Base-by-base conservation (phyloP, 116 monocot genomes). In the Posidonia oceanica region DNA sequence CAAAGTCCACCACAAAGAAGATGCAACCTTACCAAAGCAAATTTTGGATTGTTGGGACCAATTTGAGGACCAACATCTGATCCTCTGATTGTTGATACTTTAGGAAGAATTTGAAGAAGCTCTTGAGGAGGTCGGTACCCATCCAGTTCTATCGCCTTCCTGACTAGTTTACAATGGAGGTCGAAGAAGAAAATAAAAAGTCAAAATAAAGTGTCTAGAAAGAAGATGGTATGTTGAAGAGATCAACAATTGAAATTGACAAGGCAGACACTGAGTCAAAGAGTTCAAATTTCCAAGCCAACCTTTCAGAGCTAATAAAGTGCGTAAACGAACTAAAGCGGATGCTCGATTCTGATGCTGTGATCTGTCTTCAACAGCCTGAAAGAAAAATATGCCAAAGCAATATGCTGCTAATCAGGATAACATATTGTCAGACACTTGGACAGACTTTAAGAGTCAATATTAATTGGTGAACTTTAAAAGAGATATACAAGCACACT, bases 31-130 rank as follows among this genome's bases (percentile, higher is more conserved):
- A 97, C 97, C 81, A 80, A 67, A 64, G 79, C 69, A 76, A 89
- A 97, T 75, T 89, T 97, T 11, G 87, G 73, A 77, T 97, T 97
- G 36, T 97, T 97, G 7, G 89, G 89, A 70, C 92, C 97, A 75
- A 97, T 89, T 79, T 89, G 91, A 37, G 87, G 70, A 41, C 97
- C 97, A 54, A 84, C 69, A 74, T 91, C 78, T 51, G 87, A 66
- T 70, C 81, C 87, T 73, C 92, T 86, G 42, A 89, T 77, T 61
- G 92, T 87, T 52, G 97, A 91, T 61, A 88, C 86, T 69, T 82
- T 63, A 55, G 97, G 97, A 21, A 97, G 77, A 63, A 97, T 97
- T 76, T 92, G 92, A 75, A 92, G 85, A 71, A 97, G 87, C 65
- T 89, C 89, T 40, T 39, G 74, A 52, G 97, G 87, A 77, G 92